A percentile compares a stretch with the other conserved stretches of the same genome.
phyloP scores from a whole-genome alignment of 345 rosid species.

The Carallia brachiata region DNA sequence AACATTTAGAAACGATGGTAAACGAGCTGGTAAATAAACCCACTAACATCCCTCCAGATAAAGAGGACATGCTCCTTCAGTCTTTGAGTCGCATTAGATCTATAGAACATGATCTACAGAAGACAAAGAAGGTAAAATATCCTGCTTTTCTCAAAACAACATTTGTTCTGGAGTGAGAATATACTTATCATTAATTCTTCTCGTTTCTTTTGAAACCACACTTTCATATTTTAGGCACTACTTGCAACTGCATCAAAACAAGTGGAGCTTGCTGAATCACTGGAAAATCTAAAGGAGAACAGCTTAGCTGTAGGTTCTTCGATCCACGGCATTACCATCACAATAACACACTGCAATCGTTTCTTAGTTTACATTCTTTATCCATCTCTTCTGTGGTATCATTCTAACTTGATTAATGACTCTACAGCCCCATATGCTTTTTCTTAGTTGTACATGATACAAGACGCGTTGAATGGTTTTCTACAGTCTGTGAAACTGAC shows the following conservation, averaged over 20 bases:
- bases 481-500: too few species aligned
- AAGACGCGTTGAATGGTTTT: too few species aligned
- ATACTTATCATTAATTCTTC: neutral
- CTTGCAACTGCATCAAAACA: slow-evolving; percentile 88
- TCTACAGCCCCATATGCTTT: too few species aligned
- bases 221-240: slow-evolving; percentile 56
- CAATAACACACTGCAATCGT: neutral
- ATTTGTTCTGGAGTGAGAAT: neutral
- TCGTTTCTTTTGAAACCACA: slow-evolving; percentile 5
- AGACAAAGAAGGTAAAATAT: slow-evolving; percentile 68
- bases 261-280: slow-evolving; percentile 79
- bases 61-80: slow-evolving; percentile 80
- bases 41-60: slow-evolving; percentile 75
- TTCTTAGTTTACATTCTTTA: neutral
- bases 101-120: slow-evolving; percentile 84
- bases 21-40: slow-evolving; percentile 62
- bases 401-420: too few species aligned
- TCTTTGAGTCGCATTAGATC: slow-evolving; percentile 74
- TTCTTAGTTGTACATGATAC: too few species aligned
- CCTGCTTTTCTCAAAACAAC: slow-evolving; percentile 3
- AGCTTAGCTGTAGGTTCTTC: slow-evolving; percentile 48
- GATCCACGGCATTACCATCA: neutral
- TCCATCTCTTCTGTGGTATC: neutral
- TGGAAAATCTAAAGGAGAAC: slow-evolving; percentile 62
- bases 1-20: slow-evolving; percentile 65